Conservation (phyloP, 805 yeast species). For the Zygosaccharomyces bisporus region DNA sequence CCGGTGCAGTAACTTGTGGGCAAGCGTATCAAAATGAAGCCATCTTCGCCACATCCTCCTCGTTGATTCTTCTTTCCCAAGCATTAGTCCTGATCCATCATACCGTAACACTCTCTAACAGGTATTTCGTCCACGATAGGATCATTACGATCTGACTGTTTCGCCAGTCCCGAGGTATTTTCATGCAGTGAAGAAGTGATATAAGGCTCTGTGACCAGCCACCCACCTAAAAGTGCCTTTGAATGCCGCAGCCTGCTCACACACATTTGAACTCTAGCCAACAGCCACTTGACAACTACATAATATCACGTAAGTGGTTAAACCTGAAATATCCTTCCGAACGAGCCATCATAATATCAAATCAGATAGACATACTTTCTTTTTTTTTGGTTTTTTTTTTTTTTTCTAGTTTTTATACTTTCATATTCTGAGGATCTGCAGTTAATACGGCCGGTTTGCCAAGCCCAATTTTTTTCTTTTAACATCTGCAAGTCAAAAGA, state of each 20-base stretch:
- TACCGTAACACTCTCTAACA: slow-evolving; percentile 48
- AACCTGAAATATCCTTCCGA: not conserved
- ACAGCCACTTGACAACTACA: not conserved
- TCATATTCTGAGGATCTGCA: slow-evolving; percentile 1
- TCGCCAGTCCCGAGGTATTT: slow-evolving; percentile 31
- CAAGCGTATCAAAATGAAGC: slow-evolving; percentile 67
- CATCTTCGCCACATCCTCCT: slow-evolving; percentile 50
- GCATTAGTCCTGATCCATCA: slow-evolving; percentile 40
- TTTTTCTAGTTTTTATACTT: too few relatives aligned
- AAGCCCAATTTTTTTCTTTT: slow-evolving; percentile 4
- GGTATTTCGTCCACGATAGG: slow-evolving; percentile 55
- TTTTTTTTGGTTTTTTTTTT: too few relatives aligned
- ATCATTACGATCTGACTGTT: slow-evolving; percentile 29
- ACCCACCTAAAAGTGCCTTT: slow-evolving; percentile 61
- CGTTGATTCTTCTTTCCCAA: slow-evolving; percentile 60
- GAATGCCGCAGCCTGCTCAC: slow-evolving; percentile 6
- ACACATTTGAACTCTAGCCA: not conserved
- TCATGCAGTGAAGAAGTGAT: slow-evolving; percentile 62
- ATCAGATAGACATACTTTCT: too few relatives aligned
- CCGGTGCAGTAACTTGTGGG: slow-evolving; percentile 84
- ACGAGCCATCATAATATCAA: not conserved
- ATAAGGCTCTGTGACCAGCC: slow-evolving; percentile 69
- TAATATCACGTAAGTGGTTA: not conserved
- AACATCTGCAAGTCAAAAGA: not conserved
- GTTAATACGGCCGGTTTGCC: not conserved